Base-by-base conservation (phyloP, 208 protist species). In the Naegleria fowleri region DNA sequence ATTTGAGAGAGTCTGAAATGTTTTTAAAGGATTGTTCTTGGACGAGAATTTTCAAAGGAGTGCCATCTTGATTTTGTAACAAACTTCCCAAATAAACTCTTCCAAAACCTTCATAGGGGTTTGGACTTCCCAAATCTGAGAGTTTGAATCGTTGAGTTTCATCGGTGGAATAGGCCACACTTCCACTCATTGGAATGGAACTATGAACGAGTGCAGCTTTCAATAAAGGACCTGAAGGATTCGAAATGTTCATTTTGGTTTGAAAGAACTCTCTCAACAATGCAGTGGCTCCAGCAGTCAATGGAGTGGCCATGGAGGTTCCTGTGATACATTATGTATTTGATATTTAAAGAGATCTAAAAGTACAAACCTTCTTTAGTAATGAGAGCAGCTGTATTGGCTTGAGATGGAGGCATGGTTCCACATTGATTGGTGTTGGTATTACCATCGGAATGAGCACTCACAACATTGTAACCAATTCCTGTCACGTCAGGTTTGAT, bases 231-330 rank as follows among this genome's bases (percentile, higher is more conserved):
- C 85, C 85, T n/a, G 6, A 36, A 38, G 85, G 85, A 16, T 2
- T 58, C 0, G 7, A 5, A 40, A 51, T 39, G 15, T 15, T n/a
- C n/a, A 48, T 43, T 16, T 48, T 86, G 25, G 52, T 33, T 36
- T 36, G n/a, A 1, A 90, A 86, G 67, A 90, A 91, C 16, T 91
- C 43, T 55, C 90, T 48, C 5, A 91, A 33, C 15, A 91, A 59
- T 36, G 83, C 59, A 52, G 22, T 0, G 36, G 22, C 16, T 33
- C 90, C 90, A 52, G 83, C 83, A 22, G 55, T 39, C 25, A 58
- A 36, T 39, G 85, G 85, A 58, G 85, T 22, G 1, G 41, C 43
- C 85, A 88, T 79, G 5, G 25, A 13, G 9, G 19, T 79, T 79
- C 13, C 13, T n/a, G 25, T 75, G 4, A 75, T 22, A 58, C 16